phyloP scores from a whole-genome alignment of 2,329 filamentous ascomycete species.

The Alternaria arbusti region DNA sequence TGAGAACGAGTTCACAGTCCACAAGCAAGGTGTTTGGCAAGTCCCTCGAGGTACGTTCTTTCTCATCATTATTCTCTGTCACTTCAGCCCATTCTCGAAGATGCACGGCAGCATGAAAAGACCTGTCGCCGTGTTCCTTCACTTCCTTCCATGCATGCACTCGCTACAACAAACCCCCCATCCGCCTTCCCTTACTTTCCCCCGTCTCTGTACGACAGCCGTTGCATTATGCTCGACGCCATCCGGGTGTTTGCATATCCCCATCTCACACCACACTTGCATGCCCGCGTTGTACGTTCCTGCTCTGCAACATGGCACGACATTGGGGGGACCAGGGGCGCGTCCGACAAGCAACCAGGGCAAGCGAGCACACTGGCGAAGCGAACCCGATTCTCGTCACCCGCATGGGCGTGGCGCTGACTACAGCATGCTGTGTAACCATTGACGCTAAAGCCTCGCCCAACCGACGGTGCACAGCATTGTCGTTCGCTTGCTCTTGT shows the following conservation, averaged over 20 bases:
- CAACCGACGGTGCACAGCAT: conserved; percentile 12
- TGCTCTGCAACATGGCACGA: conserved; percentile 26
- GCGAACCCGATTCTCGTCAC: conserved; percentile 14
- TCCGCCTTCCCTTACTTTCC: background rate
- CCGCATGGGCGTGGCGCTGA: conserved; percentile 28
- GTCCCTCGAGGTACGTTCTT: conserved; percentile 83
- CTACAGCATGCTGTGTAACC: conserved; percentile 34
- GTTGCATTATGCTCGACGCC: conserved; percentile 36
- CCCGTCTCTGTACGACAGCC: conserved; percentile 35
- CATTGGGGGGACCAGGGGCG: background rate
- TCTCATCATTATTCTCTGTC: conserved; percentile 1
- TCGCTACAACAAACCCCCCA: background rate
- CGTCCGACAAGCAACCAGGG: conserved; percentile 11
- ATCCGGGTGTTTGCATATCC: conserved; percentile 23
- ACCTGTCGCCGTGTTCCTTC: background rate
- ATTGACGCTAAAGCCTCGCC: conserved; percentile 14
- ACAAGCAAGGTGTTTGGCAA: conserved; percentile 89
- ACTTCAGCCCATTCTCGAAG: background rate
- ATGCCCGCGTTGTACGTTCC: background rate
- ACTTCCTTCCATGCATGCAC: background rate
- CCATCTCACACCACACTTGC: background rate
- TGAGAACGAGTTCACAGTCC: conserved; percentile 78
- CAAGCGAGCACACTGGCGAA: conserved; percentile 20
- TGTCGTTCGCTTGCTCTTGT: conserved; percentile 19
- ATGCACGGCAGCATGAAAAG: background rate